Conservation (phyloP, 164 flowering plant species). For the Hamamelis virginiana region DNA sequence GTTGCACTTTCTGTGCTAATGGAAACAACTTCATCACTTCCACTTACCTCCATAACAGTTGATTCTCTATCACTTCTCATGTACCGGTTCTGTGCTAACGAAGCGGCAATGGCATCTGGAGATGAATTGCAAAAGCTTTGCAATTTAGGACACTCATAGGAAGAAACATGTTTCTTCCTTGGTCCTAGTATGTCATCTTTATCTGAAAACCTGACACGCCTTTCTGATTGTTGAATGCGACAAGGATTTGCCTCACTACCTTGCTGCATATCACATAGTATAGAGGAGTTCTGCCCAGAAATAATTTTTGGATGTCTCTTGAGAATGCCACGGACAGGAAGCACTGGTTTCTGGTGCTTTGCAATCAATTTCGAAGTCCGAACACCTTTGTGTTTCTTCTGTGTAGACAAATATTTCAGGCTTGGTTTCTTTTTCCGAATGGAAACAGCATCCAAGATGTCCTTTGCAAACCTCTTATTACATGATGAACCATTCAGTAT, state of each 20-base stretch:
- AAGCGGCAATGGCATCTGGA: conserved; percentile 8
- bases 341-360: conserved; percentile 15
- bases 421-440: conserved; percentile 21
- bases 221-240: conserved; percentile 21
- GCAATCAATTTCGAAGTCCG: conserved; percentile 13
- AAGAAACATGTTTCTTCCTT: neutral
- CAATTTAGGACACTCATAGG: neutral
- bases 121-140: neutral
- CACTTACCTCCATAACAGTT: conserved; percentile 17
- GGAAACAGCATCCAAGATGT: conserved; percentile 13
- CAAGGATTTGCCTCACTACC: conserved; percentile 5
- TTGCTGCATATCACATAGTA: conserved; percentile 16
- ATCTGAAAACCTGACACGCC: conserved; percentile 46
- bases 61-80: conserved; percentile 12
- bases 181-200: conserved; percentile 4
- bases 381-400: conserved; percentile 21
- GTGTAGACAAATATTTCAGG: conserved; percentile 13
- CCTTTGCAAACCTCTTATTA: conserved; percentile 21
- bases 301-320: conserved; percentile 28
- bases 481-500: conserved; percentile 15
- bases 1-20: conserved; percentile 14
- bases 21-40: conserved; percentile 23
- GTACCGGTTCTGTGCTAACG: conserved; percentile 11
- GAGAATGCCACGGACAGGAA: conserved; percentile 40
- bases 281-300: conserved; percentile 26